Evolutionary conservation across 352 stramenopile species (phyloP), one percentile per base, ranked within the genome.

Genomic region (Elongisporangium anandrum): DNA sequence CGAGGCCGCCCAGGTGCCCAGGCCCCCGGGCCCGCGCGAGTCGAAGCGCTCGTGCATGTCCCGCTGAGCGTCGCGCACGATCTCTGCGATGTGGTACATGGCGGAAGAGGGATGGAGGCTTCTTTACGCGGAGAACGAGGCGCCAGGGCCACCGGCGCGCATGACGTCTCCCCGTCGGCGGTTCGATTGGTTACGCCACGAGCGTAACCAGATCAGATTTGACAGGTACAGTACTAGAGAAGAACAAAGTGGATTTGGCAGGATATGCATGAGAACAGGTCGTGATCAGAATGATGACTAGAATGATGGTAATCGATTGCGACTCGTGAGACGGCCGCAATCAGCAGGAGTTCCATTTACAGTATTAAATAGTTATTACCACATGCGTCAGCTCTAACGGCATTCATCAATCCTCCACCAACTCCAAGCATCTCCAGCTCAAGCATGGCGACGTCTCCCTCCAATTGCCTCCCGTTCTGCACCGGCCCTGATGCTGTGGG

Each of bases 71-170:
- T 94, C 84, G 60, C 84, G 84, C 57, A 94, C 78, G 65, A 94
- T 90, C 71, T 94, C 84, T 19, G 84, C 77, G 22, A 94, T 66
- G 66, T 94, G 84, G 59, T 94, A 94, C 84, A 94, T 94, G 48
- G 6, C 22, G 23, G 20, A 49, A 19, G 52, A 24, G 24, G 22
- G 41, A 41, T n/a, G 3, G 45, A 19, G 45, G 22, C 50, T 45
- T 21, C 24, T 26, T 20, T 19, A 53, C 50, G 49, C 26, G 34
- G 34, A 45, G 34, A 45, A 45, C 34, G 34, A 45, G 34, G 10
- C 34, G 34, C 34, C 10, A 9, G 34, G 13, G 34, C 34, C 34
- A 45, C 34, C 34, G 13, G 12, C 34, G 13, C 34, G 34, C 34
- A 45, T 45, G 34, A 45, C 34, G 34, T 45, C 34, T 45, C 34